phyloP scores from a whole-genome alignment of 2,329 filamentous ascomycete species.

The Didymella sp. region DNA sequence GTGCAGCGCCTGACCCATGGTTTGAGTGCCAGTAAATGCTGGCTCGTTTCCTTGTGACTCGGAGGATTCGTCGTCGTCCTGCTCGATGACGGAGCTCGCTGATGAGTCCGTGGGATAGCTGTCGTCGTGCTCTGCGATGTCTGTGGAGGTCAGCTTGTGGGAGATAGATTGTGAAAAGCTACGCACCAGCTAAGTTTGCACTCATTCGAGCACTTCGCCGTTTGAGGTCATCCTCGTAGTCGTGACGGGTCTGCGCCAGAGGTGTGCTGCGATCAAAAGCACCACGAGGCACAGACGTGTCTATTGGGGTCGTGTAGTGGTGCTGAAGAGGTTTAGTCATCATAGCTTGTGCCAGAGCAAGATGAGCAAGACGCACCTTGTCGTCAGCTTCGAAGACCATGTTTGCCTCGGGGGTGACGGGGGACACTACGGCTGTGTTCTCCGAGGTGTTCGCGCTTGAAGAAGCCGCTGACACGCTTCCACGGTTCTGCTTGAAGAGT shows the following conservation, averaged over 20 bases:
- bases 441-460: conserved; percentile 44
- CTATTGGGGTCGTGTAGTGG: conserved; percentile 73
- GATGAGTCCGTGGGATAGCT: conserved; percentile 38
- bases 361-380: conserved; percentile 43
- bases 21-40: conserved; percentile 40
- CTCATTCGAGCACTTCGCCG: conserved; percentile 65
- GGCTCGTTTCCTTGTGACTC: conserved; percentile 42
- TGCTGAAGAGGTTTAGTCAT: conserved; percentile 45
- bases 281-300: conserved; percentile 68
- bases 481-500: conserved; percentile 39
- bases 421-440: conserved; percentile 48
- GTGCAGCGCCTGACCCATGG: conserved; percentile 61
- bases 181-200: conserved; percentile 77
- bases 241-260: conserved; percentile 80
- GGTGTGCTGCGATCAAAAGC: conserved; percentile 73
- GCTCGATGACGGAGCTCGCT: conserved; percentile 40
- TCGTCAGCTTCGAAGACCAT: conserved; percentile 47
- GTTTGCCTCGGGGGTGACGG: conserved; percentile 48
- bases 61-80: conserved; percentile 43
- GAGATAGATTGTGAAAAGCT: background rate
- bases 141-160: conserved; percentile 45
- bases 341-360: conserved; percentile 27
- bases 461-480: conserved; percentile 38
- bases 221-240: conserved; percentile 67
- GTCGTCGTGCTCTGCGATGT: conserved; percentile 57